Percentiles rank a stretch among this genome's conserved stretches.
Conservation (phyloP, 2,329 filamentous ascomycete species). For the Alternaria atra region DNA sequence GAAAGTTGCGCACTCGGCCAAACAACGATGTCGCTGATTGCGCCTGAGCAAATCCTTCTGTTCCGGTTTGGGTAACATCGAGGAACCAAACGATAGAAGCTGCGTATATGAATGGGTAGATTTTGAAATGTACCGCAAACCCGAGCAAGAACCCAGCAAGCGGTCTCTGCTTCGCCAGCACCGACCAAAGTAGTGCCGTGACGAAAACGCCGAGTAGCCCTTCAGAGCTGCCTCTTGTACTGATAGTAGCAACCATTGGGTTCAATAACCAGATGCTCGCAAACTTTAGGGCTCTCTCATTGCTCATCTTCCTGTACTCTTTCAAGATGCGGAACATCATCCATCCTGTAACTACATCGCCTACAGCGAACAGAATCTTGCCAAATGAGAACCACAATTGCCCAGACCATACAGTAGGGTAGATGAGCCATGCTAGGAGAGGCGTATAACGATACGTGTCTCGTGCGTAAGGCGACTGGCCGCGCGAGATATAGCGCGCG, state of each 20-base stretch:
- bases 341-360: constrained; percentile 86
- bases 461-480: constrained; percentile 80
- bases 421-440: constrained; percentile 86
- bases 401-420: constrained; percentile 75
- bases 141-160: constrained; percentile 81
- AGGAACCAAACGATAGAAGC: constrained; percentile 83
- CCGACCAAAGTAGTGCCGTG: constrained; percentile 83
- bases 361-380: constrained; percentile 83
- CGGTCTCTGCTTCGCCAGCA: constrained; percentile 67
- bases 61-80: constrained; percentile 60
- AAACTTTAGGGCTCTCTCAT: constrained; percentile 71
- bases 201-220: constrained; percentile 87
- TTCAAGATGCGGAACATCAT: constrained; percentile 69
- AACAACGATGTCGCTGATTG: constrained; percentile 30
- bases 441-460: constrained; percentile 98
- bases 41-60: constrained; percentile 7
- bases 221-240: constrained; percentile 92
- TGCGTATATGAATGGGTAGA: constrained; percentile 97
- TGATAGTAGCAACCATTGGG: constrained; percentile 97
- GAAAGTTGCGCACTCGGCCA: constrained; percentile 30
- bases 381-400: constrained; percentile 79
- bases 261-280: constrained; percentile 93
- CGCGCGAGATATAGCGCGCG: constrained; percentile 75
- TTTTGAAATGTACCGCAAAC: constrained; percentile 93
- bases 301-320: constrained; percentile 45